Evolutionary conservation across 345 rosid species (phyloP), one percentile per base, ranked within the genome.

Genomic region (Boechera divaricarpa): DNA sequence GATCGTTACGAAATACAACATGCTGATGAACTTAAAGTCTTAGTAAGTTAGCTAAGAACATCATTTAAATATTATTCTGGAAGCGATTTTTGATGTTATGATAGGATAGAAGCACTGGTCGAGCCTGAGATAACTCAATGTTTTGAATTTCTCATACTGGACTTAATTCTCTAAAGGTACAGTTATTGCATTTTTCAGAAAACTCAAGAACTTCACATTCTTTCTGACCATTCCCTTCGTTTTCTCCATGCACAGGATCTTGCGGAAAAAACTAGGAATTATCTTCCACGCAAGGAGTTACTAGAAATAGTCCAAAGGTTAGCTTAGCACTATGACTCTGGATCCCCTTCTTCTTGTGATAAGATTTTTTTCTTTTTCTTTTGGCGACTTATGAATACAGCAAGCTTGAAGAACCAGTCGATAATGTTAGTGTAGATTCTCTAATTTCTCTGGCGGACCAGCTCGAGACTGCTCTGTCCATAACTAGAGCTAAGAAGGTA

Each of bases 401-500:
- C 77, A 48, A 39, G 4, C 76, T 77, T 36, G 71, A 70, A 64
- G 81, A 77, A 28, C 11, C 62, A 3, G 33, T 26, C 0, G 52
- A 28, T 32, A 56, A 56, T 70, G 42, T 45, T 26, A 77, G 75
- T 26, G 33, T 63, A 70, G 74, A 70, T 44, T 69, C 70, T 45
- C 58, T 77, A n/a, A 39, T 0, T 33, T 59, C 69, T 5, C 0
- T 69, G 49, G 70, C 63, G 36, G 58, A 54, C 1, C 70, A 70
- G 59, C 16, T 77, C 47, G 55, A 42, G 64, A 35, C 15, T 42
- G 51, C 70, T 6, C 80, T 77, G 28, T 63, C 74, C 2, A 58
- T 24, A 35, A 70, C 71, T 44, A 70, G 80, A 56, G 76, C 76
- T 47, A 63, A 32, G 32, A 77, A 77, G 80, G 80, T 77, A 58